Conservation (phyloP, 2,329 filamentous ascomycete genomes). For the Botrytis medusae region DNA sequence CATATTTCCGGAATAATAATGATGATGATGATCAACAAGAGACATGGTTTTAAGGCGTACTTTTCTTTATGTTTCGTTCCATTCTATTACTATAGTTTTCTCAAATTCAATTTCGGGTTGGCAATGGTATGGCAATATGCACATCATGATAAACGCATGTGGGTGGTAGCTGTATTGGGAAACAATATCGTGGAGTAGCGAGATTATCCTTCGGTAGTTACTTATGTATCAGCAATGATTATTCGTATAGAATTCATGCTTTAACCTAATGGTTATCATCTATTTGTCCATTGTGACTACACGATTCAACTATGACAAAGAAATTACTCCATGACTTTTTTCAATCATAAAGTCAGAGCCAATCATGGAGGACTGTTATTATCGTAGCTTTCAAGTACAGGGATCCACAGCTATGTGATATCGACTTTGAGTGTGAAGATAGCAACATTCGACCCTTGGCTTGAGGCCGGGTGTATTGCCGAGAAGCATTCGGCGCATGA, state of each 20-base stretch:
- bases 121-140: slow-evolving; percentile 10
- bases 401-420: neutral
- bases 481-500: neutral
- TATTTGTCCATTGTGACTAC: neutral
- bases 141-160: slow-evolving; percentile 4
- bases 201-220: neutral
- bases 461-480: neutral
- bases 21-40: slow-evolving; percentile 43
- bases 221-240: neutral
- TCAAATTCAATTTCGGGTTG: neutral
- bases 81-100: neutral
- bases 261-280: neutral
- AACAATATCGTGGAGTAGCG: slow-evolving; percentile 7
- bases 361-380: neutral
- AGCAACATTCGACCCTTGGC: neutral
- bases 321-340: neutral
- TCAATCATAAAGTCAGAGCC: neutral
- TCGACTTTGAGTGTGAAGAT: neutral
- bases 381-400: neutral
- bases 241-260: neutral
- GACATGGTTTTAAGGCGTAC: neutral
- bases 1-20: slow-evolving; percentile 29
- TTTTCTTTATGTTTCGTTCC: slow-evolving; percentile 9
- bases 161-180: neutral
- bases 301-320: neutral